A percentile compares a stretch with the other conserved stretches of the same genome.
These are phyloP conservation scores for Claviceps monticola DNA, from an alignment of 2,329 filamentous ascomycete genomes.

Conservation along the genomic window DNA sequence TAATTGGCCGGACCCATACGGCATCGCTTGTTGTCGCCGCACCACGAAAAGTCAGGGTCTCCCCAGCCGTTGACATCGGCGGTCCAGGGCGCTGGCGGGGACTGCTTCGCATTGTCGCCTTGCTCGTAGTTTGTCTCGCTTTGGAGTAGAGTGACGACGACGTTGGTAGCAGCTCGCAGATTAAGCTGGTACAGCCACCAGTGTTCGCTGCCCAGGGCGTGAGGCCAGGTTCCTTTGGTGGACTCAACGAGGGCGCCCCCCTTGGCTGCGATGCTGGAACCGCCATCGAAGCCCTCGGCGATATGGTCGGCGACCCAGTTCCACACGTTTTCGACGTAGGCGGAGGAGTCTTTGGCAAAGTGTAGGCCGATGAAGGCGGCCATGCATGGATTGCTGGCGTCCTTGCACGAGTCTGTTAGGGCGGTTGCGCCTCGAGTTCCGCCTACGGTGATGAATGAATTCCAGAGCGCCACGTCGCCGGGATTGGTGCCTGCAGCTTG, in stretches of 20 bases:
- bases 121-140: constrained; percentile 35
- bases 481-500: constrained; percentile 21
- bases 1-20: constrained; percentile 29
- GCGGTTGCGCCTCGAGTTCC: constrained; percentile 25
- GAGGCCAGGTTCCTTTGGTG: constrained; percentile 36
- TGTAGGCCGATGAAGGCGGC: constrained; percentile 36
- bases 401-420: constrained; percentile 23
- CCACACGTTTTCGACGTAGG: constrained; percentile 17
- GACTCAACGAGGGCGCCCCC: constrained; percentile 34
- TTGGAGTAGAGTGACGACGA: constrained; percentile 37
- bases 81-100: constrained; percentile 24
- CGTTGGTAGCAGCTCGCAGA: constrained; percentile 32
- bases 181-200: constrained; percentile 45
- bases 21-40: constrained; percentile 23
- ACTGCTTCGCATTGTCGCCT: constrained; percentile 20
- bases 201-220: constrained; percentile 36
- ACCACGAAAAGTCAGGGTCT: constrained; percentile 29
- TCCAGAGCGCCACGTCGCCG: constrained; percentile 38
- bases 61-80: constrained; percentile 22
- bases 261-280: constrained; percentile 31
- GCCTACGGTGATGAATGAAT: constrained; percentile 30
- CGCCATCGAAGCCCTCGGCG: constrained; percentile 28
- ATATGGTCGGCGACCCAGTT: constrained; percentile 34
- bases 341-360: constrained; percentile 20
- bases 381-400: constrained; percentile 24